Conservation (phyloP, 2,329 filamentous ascomycete genomes). For the Corinectria fuckeliana region DNA sequence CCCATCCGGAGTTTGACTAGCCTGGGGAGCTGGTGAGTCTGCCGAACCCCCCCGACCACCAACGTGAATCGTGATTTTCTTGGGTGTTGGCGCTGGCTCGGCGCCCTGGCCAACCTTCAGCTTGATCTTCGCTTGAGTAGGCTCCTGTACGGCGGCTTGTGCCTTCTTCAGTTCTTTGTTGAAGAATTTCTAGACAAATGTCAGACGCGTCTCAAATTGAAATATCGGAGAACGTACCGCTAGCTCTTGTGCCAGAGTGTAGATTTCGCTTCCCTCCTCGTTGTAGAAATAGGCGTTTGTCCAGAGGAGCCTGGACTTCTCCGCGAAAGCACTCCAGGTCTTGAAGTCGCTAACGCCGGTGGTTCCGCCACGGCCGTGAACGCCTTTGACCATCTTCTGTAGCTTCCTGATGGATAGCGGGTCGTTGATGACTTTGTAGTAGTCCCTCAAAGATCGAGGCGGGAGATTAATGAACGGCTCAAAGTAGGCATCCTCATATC, state of each 20-base stretch:
- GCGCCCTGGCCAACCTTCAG: constrained; percentile 68
- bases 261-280: constrained; percentile 88
- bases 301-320: constrained; percentile 83
- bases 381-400: constrained; percentile 77
- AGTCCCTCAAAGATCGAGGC: constrained; percentile 77
- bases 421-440: constrained; percentile 83
- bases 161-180: constrained; percentile 72
- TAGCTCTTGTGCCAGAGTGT: constrained; percentile 76
- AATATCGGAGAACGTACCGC: constrained; percentile 61
- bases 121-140: constrained; percentile 78
- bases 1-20: constrained; percentile 33
- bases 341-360: constrained; percentile 75
- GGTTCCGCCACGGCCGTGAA: constrained; percentile 70
- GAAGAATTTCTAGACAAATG: constrained; percentile 68
- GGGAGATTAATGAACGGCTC: constrained; percentile 81
- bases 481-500: constrained; percentile 72
- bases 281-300: constrained; percentile 89
- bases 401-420: constrained; percentile 81
- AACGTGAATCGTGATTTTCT: constrained; percentile 76
- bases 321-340: constrained; percentile 81
- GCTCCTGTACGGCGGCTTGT: constrained; percentile 74
- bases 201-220: constrained; percentile 15
- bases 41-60: constrained; percentile 63
- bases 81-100: constrained; percentile 54
- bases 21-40: constrained; percentile 57